These are phyloP conservation scores for Pyrenula massariospora DNA, from an alignment of 495 filamentous ascomycete genomes.

Conservation along the genomic window DNA sequence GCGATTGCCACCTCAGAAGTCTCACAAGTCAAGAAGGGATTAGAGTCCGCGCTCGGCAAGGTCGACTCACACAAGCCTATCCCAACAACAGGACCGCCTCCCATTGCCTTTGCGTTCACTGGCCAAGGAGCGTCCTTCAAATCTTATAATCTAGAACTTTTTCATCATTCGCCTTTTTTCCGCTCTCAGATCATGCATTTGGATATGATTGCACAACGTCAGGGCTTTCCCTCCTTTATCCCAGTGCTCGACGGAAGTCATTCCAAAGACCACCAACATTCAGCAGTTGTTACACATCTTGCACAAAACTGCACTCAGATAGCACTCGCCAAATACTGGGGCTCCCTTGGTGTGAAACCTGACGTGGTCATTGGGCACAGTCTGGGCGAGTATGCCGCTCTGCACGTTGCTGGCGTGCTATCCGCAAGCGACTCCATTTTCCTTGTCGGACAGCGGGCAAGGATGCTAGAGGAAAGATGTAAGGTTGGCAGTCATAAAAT, in stretches of 20 bases:
- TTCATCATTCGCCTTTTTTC: constrained; percentile 12
- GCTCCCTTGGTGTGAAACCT: constrained; percentile 8
- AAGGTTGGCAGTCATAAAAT: constrained; percentile 23
- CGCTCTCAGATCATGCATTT: constrained; percentile 13
- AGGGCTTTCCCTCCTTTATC: constrained; percentile 23
- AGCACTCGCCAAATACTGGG: constrained; percentile 11
- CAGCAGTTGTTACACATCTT: constrained; percentile 13
- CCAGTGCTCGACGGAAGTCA: constrained; percentile 9
- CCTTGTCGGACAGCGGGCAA: constrained; percentile 14
- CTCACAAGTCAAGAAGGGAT: constrained; percentile 6
- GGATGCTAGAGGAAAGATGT: constrained; percentile 11
- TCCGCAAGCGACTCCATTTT: constrained; percentile 13
- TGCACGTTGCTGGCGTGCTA: constrained; percentile 16
- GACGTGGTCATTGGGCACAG: constrained; percentile 21
- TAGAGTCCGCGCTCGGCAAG: constrained; percentile 2
- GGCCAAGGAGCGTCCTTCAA: constrained; percentile 55
- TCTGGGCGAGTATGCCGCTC: constrained; percentile 28
- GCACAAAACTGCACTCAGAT: constrained; percentile 10
- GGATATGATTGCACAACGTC: constrained; percentile 14
- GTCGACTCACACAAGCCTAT: constrained; percentile 6
- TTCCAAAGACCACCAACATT: constrained; percentile 1
- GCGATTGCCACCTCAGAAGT: constrained; percentile 11
- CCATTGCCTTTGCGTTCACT: constrained; percentile 52
- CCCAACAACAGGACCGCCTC: constrained; percentile 4
- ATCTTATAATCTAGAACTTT: constrained; percentile 16